Percentiles rank a stretch among this genome's conserved stretches.
Conservation (phyloP, 1,284 basidiomycete species). For the Cryptococcus sp. region DNA sequence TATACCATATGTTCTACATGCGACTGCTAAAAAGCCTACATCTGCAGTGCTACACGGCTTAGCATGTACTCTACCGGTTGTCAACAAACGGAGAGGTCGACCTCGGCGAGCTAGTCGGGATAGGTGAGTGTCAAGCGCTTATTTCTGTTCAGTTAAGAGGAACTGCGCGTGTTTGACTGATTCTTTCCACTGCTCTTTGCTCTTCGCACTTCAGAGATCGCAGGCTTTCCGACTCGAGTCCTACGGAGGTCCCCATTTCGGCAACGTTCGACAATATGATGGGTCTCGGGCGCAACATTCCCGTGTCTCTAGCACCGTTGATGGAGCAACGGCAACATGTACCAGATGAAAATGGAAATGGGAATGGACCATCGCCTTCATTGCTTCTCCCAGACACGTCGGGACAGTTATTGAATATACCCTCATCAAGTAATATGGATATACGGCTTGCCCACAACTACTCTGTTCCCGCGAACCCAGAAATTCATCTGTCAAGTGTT, state of each 20-base stretch:
- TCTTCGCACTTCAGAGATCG: neutral
- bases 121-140: constrained; percentile 4
- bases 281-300: neutral
- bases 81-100: constrained; percentile 29
- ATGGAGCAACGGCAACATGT: neutral
- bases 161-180: neutral
- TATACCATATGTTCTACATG: neutral
- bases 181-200: neutral
- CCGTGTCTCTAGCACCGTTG: neutral
- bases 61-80: constrained; percentile 25
- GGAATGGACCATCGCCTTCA: neutral
- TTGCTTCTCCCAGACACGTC: neutral
- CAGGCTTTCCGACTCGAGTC: neutral
- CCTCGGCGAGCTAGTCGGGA: constrained; percentile 20
- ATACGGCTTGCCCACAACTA: too few species aligned
- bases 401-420: neutral
- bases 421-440: too few species aligned
- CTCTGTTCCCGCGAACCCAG: too few species aligned
- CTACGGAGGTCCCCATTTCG: neutral
- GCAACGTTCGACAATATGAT: neutral
- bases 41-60: constrained; percentile 22
- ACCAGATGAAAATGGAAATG: neutral
- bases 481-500: too few species aligned
- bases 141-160: neutral
- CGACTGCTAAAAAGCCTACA: neutral